Conservation (phyloP, 352 stramenopile species). For the Globisporangium okanoganense region DNA sequence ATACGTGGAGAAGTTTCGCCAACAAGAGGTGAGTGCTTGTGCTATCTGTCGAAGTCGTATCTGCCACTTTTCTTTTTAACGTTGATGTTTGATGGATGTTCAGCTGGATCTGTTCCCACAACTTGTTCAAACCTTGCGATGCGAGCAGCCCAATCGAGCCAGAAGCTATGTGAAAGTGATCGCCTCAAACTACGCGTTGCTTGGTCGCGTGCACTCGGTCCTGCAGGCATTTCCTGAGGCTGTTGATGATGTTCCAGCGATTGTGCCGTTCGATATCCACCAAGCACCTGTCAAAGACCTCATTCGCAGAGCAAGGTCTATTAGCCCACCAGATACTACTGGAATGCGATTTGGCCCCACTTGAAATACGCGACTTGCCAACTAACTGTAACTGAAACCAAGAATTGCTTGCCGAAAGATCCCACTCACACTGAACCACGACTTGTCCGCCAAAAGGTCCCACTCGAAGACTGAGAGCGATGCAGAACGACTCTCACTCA, state of each 20-base stretch:
- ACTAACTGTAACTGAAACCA: neutral
- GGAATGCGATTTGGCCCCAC: constrained; percentile 23
- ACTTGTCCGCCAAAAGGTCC: neutral
- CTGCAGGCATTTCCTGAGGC: constrained; percentile 36
- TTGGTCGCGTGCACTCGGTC: constrained; percentile 33
- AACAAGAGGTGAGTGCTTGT: constrained; percentile 34
- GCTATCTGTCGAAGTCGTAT: neutral
- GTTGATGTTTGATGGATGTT: neutral
- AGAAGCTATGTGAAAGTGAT: constrained; percentile 55
- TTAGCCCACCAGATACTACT: constrained; percentile 24
- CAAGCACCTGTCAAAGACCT: constrained; percentile 33
- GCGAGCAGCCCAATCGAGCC: constrained; percentile 49
- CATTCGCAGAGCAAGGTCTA: constrained; percentile 24
- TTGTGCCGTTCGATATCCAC: constrained; percentile 38
- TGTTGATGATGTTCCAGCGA: constrained; percentile 25
- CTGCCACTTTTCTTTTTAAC: neutral
- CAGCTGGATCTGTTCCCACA: constrained; percentile 57
- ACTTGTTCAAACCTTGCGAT: constrained; percentile 50
- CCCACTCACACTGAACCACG: too few species aligned
- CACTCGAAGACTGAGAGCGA: constrained; percentile 15
- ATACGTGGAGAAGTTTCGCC: constrained; percentile 32
- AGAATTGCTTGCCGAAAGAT: too few species aligned
- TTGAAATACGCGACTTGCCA: neutral
- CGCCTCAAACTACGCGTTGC: constrained; percentile 33
- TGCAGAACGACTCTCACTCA: constrained; percentile 44